Conservation (phyloP, 1,284 basidiomycete genomes). For the Lentinula novae-zelandiae region DNA sequence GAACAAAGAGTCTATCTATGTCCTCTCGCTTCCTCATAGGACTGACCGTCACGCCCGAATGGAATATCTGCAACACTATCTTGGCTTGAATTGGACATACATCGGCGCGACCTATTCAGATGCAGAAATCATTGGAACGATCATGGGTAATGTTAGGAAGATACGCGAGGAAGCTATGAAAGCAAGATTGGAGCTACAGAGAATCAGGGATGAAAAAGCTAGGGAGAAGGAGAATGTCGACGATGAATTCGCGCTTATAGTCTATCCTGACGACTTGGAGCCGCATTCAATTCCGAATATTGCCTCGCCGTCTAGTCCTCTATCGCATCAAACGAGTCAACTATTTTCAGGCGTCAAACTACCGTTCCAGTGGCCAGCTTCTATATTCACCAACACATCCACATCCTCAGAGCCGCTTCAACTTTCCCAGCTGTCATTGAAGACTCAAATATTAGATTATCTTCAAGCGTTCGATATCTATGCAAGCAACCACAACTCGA, state of each 20-base stretch:
- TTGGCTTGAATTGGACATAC: slow-evolving; percentile 51
- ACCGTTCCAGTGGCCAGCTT: neutral
- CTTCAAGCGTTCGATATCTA: slow-evolving; percentile 1
- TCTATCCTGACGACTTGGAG: neutral
- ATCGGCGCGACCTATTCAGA: slow-evolving; percentile 43
- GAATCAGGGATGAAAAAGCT: neutral
- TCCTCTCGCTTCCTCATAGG: slow-evolving; percentile 55
- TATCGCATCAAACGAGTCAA: neutral
- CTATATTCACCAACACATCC: neutral
- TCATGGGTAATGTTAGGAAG: slow-evolving; percentile 38
- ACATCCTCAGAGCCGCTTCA: no score
- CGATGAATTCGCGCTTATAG: neutral
- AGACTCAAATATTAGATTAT: neutral
- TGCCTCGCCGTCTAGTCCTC: neutral
- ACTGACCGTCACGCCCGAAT: slow-evolving; percentile 50
- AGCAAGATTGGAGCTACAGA: neutral
- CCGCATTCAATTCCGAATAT: neutral
- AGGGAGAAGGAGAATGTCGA: neutral
- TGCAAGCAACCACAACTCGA: neutral
- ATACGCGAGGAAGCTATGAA: slow-evolving; percentile 24
- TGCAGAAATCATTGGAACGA: slow-evolving; percentile 32
- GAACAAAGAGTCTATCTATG: slow-evolving; percentile 34
- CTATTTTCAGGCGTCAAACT: neutral
- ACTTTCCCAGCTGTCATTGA: neutral
- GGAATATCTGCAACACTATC: slow-evolving; percentile 41